phyloP scores from a whole-genome alignment of 805 yeast genomes.

The Candida succiphila region DNA sequence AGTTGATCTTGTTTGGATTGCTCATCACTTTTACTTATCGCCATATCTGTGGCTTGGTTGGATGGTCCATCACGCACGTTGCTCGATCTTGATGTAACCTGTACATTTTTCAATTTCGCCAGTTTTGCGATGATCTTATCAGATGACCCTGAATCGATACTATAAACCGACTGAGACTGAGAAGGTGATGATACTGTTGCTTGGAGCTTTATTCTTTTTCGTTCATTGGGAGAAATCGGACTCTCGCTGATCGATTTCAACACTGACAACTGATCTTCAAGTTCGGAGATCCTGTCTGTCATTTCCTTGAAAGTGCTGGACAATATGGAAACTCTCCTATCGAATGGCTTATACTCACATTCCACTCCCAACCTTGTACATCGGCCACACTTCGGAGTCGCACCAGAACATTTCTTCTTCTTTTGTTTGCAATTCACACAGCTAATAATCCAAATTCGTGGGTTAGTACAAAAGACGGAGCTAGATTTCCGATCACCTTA shows the following conservation, averaged over 20 bases:
- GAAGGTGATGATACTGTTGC: not conserved
- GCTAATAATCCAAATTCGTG: not conserved
- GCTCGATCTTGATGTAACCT: not conserved
- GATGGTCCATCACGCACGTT: not conserved
- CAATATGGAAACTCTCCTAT: conserved; percentile 12
- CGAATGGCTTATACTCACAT: conserved; percentile 15
- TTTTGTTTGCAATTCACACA: conserved; percentile 14
- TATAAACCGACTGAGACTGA: too few species aligned
- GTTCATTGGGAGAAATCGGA: too few species aligned
- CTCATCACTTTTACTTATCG: not conserved
- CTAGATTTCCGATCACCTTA: not conserved
- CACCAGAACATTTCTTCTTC: conserved; percentile 17
- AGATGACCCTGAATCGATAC: conserved; percentile 6
- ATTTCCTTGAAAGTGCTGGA: conserved; percentile 12
- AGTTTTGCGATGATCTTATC: conserved; percentile 9
- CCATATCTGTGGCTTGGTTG: not conserved
- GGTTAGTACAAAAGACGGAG: not conserved
- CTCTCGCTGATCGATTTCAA: too few species aligned
- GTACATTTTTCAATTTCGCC: conserved; percentile 4
- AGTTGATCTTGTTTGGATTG: conserved; percentile 2
- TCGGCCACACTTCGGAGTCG: conserved; percentile 11
- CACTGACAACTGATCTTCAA: conserved; percentile 6
- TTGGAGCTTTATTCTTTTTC: too few species aligned
- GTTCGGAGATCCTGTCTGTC: conserved; percentile 1
- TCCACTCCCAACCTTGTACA: conserved; percentile 5